A percentile compares a stretch with the other conserved stretches of the same genome.
These are phyloP conservation scores for Carnegiea gigantea DNA, from an alignment of 179 eudicot genomes.

Conservation along the genomic window DNA sequence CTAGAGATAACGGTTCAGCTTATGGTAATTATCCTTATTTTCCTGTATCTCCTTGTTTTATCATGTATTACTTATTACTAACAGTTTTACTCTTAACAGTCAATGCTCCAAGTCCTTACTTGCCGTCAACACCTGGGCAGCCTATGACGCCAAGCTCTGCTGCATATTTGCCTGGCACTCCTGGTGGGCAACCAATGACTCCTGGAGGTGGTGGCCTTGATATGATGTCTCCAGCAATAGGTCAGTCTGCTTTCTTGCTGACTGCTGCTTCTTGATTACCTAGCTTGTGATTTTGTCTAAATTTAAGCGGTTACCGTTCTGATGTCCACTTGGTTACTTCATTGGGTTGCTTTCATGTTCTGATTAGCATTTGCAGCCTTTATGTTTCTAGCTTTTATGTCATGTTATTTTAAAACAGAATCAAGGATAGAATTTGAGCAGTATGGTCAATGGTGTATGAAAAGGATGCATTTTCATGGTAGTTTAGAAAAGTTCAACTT, in stretches of 20 bases:
- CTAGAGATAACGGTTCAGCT: slow-evolving; percentile 76
- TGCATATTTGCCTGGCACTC: slow-evolving; percentile 91
- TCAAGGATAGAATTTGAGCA: background rate
- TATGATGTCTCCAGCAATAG: slow-evolving; percentile 93
- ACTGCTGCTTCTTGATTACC: background rate
- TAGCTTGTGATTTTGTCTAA: background rate
- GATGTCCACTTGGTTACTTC: background rate
- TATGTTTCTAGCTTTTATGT: background rate
- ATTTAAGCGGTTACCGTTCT: background rate
- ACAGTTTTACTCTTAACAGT: slow-evolving; percentile 40
- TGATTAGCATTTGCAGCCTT: background rate
- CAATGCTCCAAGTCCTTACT: slow-evolving; percentile 97
- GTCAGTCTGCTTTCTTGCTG: slow-evolving; percentile 34
- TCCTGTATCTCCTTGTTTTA: background rate
- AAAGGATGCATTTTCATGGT: background rate
- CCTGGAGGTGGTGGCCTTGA: slow-evolving; percentile 96
- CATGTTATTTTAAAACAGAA: background rate
- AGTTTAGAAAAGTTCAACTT: background rate
- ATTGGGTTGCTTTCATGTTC: background rate
- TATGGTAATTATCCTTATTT: slow-evolving; percentile 49
- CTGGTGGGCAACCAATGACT: slow-evolving; percentile 99
- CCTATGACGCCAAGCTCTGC: slow-evolving; percentile 97
- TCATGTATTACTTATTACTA: background rate
- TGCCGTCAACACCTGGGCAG: slow-evolving; percentile 97
- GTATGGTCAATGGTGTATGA: too few relatives aligned